Evolutionary conservation across 139 green algal species (phyloP).

Genomic region (Tetraselmis chui): DNA sequence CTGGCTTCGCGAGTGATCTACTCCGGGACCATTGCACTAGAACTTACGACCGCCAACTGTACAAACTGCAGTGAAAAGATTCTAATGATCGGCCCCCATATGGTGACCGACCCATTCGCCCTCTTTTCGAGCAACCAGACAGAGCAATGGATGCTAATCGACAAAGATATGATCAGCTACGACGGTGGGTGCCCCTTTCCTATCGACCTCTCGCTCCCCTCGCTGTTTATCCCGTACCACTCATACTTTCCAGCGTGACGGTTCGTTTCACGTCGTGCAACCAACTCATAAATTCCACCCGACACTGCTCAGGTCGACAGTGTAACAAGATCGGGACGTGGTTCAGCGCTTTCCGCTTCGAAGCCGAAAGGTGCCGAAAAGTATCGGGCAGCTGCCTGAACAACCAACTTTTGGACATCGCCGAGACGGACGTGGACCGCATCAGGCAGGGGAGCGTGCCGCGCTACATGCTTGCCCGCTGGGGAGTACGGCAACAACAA

Average conservation of each 20-base stretch:
- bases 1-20: too few species aligned
- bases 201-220: neutral
- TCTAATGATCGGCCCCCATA: neutral
- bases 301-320: neutral
- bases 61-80: neutral
- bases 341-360: neutral
- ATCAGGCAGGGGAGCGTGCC: neutral
- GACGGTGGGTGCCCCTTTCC: neutral
- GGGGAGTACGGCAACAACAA: neutral
- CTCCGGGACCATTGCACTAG: too few species aligned
- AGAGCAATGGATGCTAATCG: neutral
- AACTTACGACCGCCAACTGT: too few species aligned
- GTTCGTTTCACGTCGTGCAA: too few species aligned
- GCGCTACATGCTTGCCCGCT: neutral
- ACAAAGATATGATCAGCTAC: neutral
- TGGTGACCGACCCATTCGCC: neutral
- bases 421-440: neutral
- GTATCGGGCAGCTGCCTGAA: neutral
- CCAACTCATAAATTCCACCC: too few species aligned
- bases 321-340: neutral
- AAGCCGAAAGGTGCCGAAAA: neutral
- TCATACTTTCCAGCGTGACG: too few species aligned
- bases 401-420: neutral
- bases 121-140: neutral
- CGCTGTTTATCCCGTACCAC: too few species aligned